A percentile compares a stretch with the other conserved stretches of the same genome.
Conservation (phyloP, 139 green algal genomes). For the Spirogloea muscicola region DNA sequence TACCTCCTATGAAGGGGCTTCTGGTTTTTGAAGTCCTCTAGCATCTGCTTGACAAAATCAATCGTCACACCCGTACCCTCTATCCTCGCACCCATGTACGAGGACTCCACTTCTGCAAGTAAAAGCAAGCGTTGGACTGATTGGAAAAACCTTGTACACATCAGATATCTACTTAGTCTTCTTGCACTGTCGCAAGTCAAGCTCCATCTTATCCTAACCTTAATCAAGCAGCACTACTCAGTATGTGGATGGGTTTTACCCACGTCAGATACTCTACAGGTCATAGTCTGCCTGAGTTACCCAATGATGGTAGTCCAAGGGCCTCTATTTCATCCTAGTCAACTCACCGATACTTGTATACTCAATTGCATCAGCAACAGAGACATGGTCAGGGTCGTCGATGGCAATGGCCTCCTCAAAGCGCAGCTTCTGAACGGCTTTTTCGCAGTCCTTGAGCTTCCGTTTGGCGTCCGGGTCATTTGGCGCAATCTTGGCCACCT, state of each 20-base stretch:
- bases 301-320: too few species aligned
- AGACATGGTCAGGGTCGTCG: background rate
- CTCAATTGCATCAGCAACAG: constrained; percentile 4
- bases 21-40: constrained; percentile 84
- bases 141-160: too few species aligned
- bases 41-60: constrained; percentile 86
- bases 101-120: constrained; percentile 68
- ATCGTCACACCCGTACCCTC: constrained; percentile 68
- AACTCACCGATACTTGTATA: constrained; percentile 13
- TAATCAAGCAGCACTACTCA: too few species aligned
- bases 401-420: constrained; percentile 75
- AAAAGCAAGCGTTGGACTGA: too few species aligned
- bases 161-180: too few species aligned
- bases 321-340: too few species aligned
- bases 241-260: too few species aligned
- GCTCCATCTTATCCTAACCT: too few species aligned
- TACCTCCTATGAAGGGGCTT: constrained; percentile 68
- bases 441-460: constrained; percentile 86
- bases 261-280: too few species aligned
- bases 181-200: too few species aligned
- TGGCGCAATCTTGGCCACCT: constrained; percentile 34
- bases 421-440: constrained; percentile 73
- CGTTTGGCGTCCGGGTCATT: constrained; percentile 80
- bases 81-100: constrained; percentile 80
- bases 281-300: too few species aligned